phyloP scores from a whole-genome alignment of 164 flowering plant species.

The Platanus orientalis region DNA sequence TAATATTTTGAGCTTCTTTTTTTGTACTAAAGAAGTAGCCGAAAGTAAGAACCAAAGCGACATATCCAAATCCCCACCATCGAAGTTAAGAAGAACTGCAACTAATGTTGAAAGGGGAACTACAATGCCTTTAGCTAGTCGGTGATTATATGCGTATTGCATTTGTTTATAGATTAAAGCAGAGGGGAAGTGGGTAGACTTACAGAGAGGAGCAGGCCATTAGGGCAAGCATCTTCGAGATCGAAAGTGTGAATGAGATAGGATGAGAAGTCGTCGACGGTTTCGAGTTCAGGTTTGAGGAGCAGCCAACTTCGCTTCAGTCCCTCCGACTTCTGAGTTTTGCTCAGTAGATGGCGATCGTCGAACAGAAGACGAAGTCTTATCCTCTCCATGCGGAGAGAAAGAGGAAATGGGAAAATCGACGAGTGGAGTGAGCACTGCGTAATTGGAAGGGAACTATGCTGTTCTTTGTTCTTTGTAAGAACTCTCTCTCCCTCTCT shows the following conservation, averaged over 20 bases:
- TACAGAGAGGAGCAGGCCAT: conserved; percentile 73
- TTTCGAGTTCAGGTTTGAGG: conserved; percentile 39
- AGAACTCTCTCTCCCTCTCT: no score
- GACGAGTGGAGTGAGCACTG: no score
- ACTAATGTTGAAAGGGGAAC: not conserved
- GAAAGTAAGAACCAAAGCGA: not conserved
- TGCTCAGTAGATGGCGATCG: conserved; percentile 38
- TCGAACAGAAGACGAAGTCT: conserved; percentile 53
- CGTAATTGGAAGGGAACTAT: no score
- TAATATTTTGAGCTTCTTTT: no score
- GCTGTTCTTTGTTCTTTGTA: no score
- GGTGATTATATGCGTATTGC: not conserved
- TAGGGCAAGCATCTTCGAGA: conserved; percentile 51
- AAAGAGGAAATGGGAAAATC: no score
- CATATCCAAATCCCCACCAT: not conserved
- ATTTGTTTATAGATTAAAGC: not conserved
- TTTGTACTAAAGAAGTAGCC: not conserved
- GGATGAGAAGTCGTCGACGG: conserved; percentile 50
- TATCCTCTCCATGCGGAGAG: conserved; percentile 18
- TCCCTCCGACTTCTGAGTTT: conserved; percentile 48
- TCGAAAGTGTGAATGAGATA: conserved; percentile 40
- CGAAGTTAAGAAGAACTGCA: no score
- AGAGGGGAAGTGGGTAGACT: conserved; percentile 1
- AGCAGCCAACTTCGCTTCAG: conserved; percentile 66
- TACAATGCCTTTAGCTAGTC: not conserved